These are phyloP conservation scores for Kodamaea sp. DNA, from an alignment of 1,139 yeast species.

Conservation along the genomic window DNA sequence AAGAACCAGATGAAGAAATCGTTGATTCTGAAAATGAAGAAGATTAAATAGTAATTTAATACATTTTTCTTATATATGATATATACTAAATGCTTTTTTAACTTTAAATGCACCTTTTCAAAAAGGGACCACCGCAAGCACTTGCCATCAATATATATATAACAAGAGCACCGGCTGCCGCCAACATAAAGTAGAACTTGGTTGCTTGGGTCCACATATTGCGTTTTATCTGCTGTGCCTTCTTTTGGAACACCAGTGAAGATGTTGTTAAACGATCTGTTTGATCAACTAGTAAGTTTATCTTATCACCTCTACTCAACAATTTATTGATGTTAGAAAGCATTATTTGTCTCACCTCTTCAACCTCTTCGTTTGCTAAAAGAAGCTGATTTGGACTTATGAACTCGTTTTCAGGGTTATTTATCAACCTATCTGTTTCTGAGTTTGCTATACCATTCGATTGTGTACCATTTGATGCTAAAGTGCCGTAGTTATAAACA, in stretches of 20 bases:
- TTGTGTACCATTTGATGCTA: neutral
- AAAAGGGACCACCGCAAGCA: slow-evolving; percentile 51
- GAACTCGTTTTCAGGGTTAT: slow-evolving; percentile 12
- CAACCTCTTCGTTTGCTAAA: slow-evolving; percentile 47
- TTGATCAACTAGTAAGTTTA: slow-evolving; percentile 71
- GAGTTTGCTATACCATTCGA: slow-evolving; percentile 1
- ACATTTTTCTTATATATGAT: neutral
- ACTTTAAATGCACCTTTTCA: slow-evolving; percentile 24
- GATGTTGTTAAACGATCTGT: slow-evolving; percentile 71
- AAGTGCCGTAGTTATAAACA: slow-evolving; percentile 33
- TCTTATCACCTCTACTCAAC: slow-evolving; percentile 76
- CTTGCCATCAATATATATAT: slow-evolving; percentile 44
- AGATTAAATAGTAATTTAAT: neutral
- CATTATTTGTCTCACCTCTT: slow-evolving; percentile 58
- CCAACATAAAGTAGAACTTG: slow-evolving; percentile 36
- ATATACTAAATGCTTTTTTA: slow-evolving; percentile 2
- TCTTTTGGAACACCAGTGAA: slow-evolving; percentile 68
- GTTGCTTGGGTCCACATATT: slow-evolving; percentile 64
- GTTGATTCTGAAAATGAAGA: slow-evolving; percentile 17
- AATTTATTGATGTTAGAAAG: slow-evolving; percentile 66
- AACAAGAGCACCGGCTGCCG: slow-evolving; percentile 24
- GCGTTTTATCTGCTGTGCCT: slow-evolving; percentile 62
- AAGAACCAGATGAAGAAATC: slow-evolving; percentile 15
- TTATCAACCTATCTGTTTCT: slow-evolving; percentile 12
- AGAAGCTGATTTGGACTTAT: slow-evolving; percentile 40